Base-by-base conservation (phyloP, 345 rosid species). In the Hibiscus trionum region DNA sequence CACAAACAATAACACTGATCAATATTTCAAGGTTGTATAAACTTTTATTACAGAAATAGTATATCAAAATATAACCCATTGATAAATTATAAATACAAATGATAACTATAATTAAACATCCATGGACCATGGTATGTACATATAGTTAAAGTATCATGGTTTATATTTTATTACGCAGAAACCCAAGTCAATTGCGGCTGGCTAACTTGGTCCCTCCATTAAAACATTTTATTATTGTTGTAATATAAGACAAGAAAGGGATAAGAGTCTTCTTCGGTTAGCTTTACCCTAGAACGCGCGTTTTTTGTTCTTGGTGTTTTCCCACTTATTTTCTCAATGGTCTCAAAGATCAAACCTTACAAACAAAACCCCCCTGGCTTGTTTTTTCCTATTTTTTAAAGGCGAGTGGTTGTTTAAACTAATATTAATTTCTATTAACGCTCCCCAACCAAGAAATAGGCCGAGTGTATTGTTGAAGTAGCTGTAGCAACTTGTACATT, bases 311-410 rank as follows among this genome's bases (percentile, higher is more conserved):
- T 37, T 37, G 42, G 6, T 37, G 9, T 37, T 35, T 57, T 57
- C 61, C 52, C 35, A 46, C 35, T 12, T 42, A 42, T 8, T 44
- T 42, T 66, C 33, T 42, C 29, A 19, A 9, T 5, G 33, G 42
- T 66, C 21, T 49, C 26, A 16, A 64, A 26, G 70, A 72, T 72
- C 79, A 55, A 75, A 75, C 55, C 26, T 62, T 12, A 50, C 2
- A 11, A 15, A 27, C 42, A 53, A 4, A 72, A 50, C 39, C 55
- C 62, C 31, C 47, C 50, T 8, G 21, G 6, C 15, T 35, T 16
- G 0, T 35, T 55, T 6, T 37, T 37, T 37, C 42, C 42, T 37
- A 37, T 6, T 0, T 31, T 59, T 65, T 65, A 4, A 17, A 17
- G 19, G 3, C 19, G 70, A 19, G 56, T 66, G 53, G 56, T 26